A percentile compares a stretch with the other conserved stretches of the same genome.
These are phyloP conservation scores for Glycine latifolia DNA, from an alignment of 306 rosid genomes.

Conservation along the genomic window DNA sequence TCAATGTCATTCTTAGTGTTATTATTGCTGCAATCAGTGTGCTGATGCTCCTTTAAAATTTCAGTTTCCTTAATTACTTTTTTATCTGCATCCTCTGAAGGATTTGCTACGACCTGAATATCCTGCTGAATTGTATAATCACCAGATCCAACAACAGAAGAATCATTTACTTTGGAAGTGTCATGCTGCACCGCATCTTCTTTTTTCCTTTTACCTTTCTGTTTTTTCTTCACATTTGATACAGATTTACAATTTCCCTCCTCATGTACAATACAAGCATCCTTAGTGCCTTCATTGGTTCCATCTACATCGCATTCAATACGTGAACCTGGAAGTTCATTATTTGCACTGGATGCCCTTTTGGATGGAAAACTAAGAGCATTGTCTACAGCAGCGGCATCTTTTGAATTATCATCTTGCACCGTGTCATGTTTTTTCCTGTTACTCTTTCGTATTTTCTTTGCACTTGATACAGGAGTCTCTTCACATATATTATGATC, in stretches of 20 bases:
- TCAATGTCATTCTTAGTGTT: constrained; percentile 38
- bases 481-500: background rate
- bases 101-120: constrained; percentile 37
- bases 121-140: constrained; percentile 44
- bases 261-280: constrained; percentile 13
- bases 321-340: constrained; percentile 38
- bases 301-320: constrained; percentile 35
- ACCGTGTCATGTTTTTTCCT: constrained; percentile 34
- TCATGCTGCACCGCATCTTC: constrained; percentile 4
- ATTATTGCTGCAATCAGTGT: constrained; percentile 20
- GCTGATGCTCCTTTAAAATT: constrained; percentile 47
- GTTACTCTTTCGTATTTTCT: constrained; percentile 37
- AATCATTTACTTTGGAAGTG: constrained; percentile 32
- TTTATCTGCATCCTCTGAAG: constrained; percentile 39
- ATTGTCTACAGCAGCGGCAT: constrained; percentile 32
- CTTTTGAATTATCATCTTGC: constrained; percentile 35
- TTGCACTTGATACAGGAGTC: background rate
- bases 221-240: constrained; percentile 40
- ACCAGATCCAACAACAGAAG: constrained; percentile 45
- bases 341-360: background rate
- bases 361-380: constrained; percentile 31
- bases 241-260: constrained; percentile 39
- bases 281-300: constrained; percentile 36
- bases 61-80: constrained; percentile 51
- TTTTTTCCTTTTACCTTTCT: constrained; percentile 38